Base-by-base conservation (phyloP, 495 filamentous ascomycete species). In the Ramalina intermedia region DNA sequence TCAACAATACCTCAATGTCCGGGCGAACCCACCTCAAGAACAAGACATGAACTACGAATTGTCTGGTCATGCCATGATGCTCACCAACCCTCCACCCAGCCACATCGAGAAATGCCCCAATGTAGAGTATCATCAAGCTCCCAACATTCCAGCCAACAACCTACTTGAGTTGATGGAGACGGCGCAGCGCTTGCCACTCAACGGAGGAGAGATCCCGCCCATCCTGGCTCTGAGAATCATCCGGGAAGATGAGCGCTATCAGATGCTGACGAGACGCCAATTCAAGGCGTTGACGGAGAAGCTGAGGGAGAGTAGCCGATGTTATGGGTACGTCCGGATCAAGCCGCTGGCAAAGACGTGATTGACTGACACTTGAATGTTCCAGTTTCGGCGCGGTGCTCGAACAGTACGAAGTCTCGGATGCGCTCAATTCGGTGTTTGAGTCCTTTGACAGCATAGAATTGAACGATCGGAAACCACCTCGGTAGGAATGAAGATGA, bases 151-250 rank as follows among this genome's bases (percentile, higher is more conserved):
- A 37, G 82, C 80, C 57, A 72, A 71, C 36, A 85, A 93, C 56
- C 72, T 96, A 37, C 61, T 76, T 29, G 88, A 83, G 41, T 70
- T 96, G 37, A 75, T 95, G 45, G 82, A 94, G 61, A 72, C 94
- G 46, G 93, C 87, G 66, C 76, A 79, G 56, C 75, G 83, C 55
- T 72, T 96, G 6, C 80, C 90, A 49, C 77, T 93, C 0, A 87
- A 94, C 51, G 85, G 86, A 23, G 85, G 86, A 21, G 91, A 98
- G 65, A 83, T 98, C 61, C 95, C 90, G n/a, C 91, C 91, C 0
- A 82, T 96, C 47, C 91, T 91, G 87, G 89, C 89, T 1, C 89
- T 90, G 74, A 81, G 86, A 51, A 81, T 80, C 63, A 73, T 98
- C 26, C 71, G 85, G 42, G 71, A 70, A 41, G 80, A 96, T 63